These are phyloP conservation scores for Tylopilus sp. DNA, from an alignment of 1,284 basidiomycete species.

Conservation along the genomic window DNA sequence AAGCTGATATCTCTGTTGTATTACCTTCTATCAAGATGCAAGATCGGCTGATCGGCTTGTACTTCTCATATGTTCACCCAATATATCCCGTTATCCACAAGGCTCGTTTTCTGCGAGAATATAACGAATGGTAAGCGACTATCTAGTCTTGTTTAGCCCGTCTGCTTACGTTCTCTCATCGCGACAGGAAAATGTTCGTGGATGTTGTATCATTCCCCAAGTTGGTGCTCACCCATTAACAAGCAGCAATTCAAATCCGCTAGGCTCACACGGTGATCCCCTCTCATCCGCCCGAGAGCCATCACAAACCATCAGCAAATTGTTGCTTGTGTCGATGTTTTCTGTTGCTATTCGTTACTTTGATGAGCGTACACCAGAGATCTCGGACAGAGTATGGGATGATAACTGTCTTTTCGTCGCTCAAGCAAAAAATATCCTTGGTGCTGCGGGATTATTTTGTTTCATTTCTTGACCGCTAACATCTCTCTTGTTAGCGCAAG, in stretches of 20 bases:
- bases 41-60: slow-evolving; percentile 64
- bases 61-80: slow-evolving; percentile 79
- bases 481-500: slow-evolving; percentile 44
- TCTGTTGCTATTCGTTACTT: slow-evolving; percentile 71
- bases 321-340: slow-evolving; percentile 75
- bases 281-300: slow-evolving; percentile 40
- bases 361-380: slow-evolving; percentile 43
- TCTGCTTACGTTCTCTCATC: slow-evolving; percentile 4
- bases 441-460: slow-evolving; percentile 34
- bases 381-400: slow-evolving; percentile 62
- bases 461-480: slow-evolving; percentile 6
- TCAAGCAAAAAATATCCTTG: slow-evolving; percentile 62
- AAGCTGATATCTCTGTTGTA: slow-evolving; percentile 43
- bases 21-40: slow-evolving; percentile 59
- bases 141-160: neutral
- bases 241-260: slow-evolving; percentile 17
- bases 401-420: slow-evolving; percentile 65
- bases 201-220: neutral
- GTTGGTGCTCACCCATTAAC: slow-evolving; percentile 10
- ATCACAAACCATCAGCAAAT: slow-evolving; percentile 60
- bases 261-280: slow-evolving; percentile 12
- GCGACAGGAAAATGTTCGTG: slow-evolving; percentile 36
- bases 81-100: slow-evolving; percentile 73
- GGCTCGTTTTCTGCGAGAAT: slow-evolving; percentile 63
- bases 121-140: slow-evolving; percentile 46